Evolutionary conservation across 1,284 basidiomycete genomes (phyloP), one percentile per base, ranked within the genome.

Genomic region (Rhizopogon parksii): DNA sequence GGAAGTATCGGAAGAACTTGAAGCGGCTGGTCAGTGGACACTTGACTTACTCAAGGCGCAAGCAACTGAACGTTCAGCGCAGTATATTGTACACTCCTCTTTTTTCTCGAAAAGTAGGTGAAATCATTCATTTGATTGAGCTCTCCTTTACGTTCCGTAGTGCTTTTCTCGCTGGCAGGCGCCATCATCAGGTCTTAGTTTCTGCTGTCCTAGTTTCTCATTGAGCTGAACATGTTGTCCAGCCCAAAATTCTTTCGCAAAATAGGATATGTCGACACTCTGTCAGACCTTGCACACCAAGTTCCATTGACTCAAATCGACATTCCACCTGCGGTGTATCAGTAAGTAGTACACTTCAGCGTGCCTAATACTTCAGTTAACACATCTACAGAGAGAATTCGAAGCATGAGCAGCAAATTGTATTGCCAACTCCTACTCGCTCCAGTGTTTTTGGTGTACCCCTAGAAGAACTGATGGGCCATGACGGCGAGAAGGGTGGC

Each of bases 181-280:
- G 87, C 88, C 38, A 83, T 92, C 56, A 88, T 93, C 60, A 88
- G 85, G 82, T 85, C 50, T 30, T 52, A 11, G 40, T 27, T 25
- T n/a, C 15, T 40, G 34, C 39, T 32, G 27, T 43, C 17, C 19
- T 21, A 12, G 36, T 14, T 27, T 27, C n/a, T 47, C 39, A 51
- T 38, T 4, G 36, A 52, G 32, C 50, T 32, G 47, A 19, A 48
- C 38, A 32, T 12, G 49, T 39, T 19, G 1, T 48, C 19, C 53
- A 88, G 86, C 59, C 89, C 90, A 27, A 93, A 93, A 66, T 93
- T 93, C 70, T 88, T 88, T 64, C 82, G 83, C 58, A 93, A 93
- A 71, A 77, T 93, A 55, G 69, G 75, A 32, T 91, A 88, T 64
- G 76, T 88, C 51, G 71, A 78, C 52, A 90, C 86, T 0, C 75